These are phyloP conservation scores for Apostasia ramifera DNA, from an alignment of 106 monocot species.

Conservation along the genomic window DNA sequence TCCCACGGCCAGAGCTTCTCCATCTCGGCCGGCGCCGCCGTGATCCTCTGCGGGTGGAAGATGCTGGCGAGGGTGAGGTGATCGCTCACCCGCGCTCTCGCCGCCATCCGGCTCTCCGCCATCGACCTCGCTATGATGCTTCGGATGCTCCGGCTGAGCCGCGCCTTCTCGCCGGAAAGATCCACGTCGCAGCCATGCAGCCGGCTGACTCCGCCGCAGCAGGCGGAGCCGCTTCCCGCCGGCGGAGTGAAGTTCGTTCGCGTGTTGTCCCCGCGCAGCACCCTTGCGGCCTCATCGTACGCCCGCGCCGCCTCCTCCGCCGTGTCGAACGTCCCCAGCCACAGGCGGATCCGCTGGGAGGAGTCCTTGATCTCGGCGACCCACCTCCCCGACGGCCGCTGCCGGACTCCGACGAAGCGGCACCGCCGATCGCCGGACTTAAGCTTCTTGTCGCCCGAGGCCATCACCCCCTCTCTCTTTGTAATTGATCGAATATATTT, in stretches of 20 bases:
- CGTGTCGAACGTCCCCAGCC: conserved; percentile 52
- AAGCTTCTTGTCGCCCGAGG: not conserved
- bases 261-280: conserved; percentile 30
- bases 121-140: conserved; percentile 5
- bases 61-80: conserved; percentile 27
- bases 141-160: conserved; percentile 22
- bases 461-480: not conserved
- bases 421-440: not conserved
- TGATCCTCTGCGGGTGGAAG: conserved; percentile 10
- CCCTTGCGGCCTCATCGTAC: conserved; percentile 44
- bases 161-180: conserved; percentile 8
- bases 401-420: conserved; percentile 39
- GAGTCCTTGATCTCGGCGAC: conserved; percentile 65
- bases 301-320: conserved; percentile 43
- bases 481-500: not conserved
- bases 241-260: conserved; percentile 27
- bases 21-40: not conserved
- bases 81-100: conserved; percentile 15
- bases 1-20: conserved; percentile 7
- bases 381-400: conserved; percentile 47
- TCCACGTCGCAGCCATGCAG: not conserved
- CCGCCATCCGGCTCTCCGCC: not conserved
- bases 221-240: not conserved
- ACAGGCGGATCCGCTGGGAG: conserved; percentile 34
- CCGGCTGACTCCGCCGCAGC: not conserved